Percentiles rank a stretch among this genome's conserved stretches.
Conservation (phyloP, 2,329 filamentous ascomycete species). For the Dactylonectria macrodidyma region DNA sequence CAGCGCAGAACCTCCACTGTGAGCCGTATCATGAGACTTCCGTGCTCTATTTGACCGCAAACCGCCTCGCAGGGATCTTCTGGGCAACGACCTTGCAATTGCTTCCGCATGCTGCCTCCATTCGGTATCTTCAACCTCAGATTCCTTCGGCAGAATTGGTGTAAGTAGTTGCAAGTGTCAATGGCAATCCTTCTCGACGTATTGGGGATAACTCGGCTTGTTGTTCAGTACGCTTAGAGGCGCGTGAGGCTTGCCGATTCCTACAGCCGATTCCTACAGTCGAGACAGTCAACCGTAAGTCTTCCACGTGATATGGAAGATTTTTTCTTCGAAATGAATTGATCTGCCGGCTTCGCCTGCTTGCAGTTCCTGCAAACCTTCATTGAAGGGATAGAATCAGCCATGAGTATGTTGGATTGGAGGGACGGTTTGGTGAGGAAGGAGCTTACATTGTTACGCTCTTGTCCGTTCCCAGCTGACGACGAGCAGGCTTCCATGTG, state of each 20-base stretch:
- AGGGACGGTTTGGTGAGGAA: slow-evolving; percentile 7
- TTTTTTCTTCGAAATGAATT: no score
- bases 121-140: background rate
- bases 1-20: no score
- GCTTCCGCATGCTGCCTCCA: background rate
- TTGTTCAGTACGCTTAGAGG: slow-evolving; percentile 16
- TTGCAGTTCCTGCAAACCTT: slow-evolving; percentile 16
- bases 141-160: background rate
- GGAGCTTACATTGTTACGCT: background rate
- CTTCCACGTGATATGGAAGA: slow-evolving; percentile 10
- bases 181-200: slow-evolving; percentile 6
- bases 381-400: slow-evolving; percentile 15
- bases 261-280: slow-evolving; percentile 13
- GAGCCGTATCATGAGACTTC: no score
- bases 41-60: no score
- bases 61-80: background rate
- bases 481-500: background rate
- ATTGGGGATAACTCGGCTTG: slow-evolving; percentile 18
- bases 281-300: slow-evolving; percentile 10
- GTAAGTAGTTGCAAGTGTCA: slow-evolving; percentile 9
- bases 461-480: background rate
- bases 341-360: slow-evolving; percentile 16
- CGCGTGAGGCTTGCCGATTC: slow-evolving; percentile 6
- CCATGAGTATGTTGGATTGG: slow-evolving; percentile 14
- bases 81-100: background rate